A percentile compares a stretch with the other conserved stretches of the same genome.
phyloP scores from a whole-genome alignment of 345 rosid species.

The Syzygium aqueum region DNA sequence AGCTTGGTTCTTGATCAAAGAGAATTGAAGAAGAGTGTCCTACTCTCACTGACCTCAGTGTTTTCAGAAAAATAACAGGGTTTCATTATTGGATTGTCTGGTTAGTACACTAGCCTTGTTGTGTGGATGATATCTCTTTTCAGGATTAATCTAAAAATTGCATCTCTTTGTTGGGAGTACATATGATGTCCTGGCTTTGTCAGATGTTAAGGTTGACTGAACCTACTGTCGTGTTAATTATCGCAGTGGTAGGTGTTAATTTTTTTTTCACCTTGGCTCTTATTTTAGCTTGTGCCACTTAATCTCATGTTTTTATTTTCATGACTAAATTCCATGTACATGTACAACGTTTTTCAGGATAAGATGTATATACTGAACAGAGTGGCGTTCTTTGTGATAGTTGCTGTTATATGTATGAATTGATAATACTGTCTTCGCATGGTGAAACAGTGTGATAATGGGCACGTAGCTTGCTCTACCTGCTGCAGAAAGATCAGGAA shows the following conservation, averaged over 20 bases:
- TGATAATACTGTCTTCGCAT: neutral
- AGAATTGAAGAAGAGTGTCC: neutral
- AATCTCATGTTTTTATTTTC: neutral
- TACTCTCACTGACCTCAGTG: neutral
- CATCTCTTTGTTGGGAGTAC: neutral
- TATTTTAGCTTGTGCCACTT: neutral
- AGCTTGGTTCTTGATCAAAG: neutral
- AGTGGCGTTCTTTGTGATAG: neutral
- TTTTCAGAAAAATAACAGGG: neutral
- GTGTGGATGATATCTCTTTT: neutral
- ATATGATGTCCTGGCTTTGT: neutral
- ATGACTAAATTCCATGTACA: neutral
- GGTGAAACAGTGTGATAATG: slow-evolving; percentile 52
- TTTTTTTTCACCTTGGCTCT: neutral
- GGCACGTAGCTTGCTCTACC: slow-evolving; percentile 45
- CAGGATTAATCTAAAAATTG: neutral
- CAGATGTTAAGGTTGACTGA: neutral
- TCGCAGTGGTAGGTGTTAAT: neutral
- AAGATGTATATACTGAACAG: neutral
- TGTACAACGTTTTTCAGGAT: neutral
- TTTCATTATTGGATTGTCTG: neutral
- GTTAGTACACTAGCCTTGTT: neutral
- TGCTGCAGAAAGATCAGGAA: slow-evolving; percentile 41
- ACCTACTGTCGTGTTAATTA: neutral
- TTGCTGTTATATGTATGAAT: neutral